Base-by-base conservation (phyloP, 2,329 filamentous ascomycete species). In the Thelonectria rubi region DNA sequence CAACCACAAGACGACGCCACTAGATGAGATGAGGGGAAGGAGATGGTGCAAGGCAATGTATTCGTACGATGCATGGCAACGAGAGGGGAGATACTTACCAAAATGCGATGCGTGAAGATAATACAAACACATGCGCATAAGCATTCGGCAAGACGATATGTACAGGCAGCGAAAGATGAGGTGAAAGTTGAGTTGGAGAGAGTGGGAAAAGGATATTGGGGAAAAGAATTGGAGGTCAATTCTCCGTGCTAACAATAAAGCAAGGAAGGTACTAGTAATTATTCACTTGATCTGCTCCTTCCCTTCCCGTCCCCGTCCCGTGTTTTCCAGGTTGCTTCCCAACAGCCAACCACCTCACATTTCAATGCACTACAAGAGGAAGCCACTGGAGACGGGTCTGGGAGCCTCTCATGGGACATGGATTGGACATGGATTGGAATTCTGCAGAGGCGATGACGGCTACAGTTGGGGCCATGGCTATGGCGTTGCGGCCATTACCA, bases 91-190 rank as follows among this genome's bases (percentile, higher is more conserved):
- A 15, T 21, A n/a, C 54, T 26, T 45, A 56, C 54, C 54, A 50
- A 34, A 56, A 43, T 5, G 5, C 42, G 34, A 34, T n/a, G n/a
- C 32, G 43, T 5, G 30, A 34, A 30, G 17, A 17, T 18, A 34
- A n/a, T 40, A 40, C 53, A 48, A 42, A 48, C 39, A 15, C 21
- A 30, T 24, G 18, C 14, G 21, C 20, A 40, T 8, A 18, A 12
- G 17, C 34, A 30, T 24, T 14, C 12, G 11, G 40, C 58, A 46
- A 26, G 46, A 18, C 15, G 50, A 46, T 50, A 45, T 51, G 43
- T 50, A 46, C 46, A 55, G 42, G 21, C n/a, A 40, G 57, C 18
- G 32, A 53, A 60, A 45, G 26, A 55, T 46, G 46, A 37, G 46
- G 42, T 20, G 34, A 43, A 17, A 14, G 21, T 34, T 39, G 32